Conservation (phyloP, 2,329 filamentous ascomycete species). For the Cytospora paraplurivora region DNA sequence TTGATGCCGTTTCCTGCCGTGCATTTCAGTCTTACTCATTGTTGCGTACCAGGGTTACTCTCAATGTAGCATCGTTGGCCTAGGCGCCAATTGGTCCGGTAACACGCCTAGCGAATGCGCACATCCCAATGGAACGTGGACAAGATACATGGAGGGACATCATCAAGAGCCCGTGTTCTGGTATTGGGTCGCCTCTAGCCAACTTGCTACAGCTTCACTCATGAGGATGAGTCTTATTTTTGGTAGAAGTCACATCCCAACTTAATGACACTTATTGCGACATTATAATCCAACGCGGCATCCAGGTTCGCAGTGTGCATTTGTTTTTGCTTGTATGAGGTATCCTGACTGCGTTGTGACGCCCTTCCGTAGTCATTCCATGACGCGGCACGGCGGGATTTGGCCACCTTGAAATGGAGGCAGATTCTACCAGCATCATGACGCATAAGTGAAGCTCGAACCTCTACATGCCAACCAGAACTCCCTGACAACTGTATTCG, state of each 20-base stretch:
- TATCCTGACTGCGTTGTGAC: conserved; percentile 7
- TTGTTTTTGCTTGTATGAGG: neutral
- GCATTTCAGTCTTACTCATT: neutral
- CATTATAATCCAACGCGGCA: neutral
- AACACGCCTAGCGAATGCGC: conserved; percentile 9
- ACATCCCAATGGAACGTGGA: conserved; percentile 16
- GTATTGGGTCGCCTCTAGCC: neutral
- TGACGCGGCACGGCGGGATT: neutral
- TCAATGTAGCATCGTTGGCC: conserved; percentile 11
- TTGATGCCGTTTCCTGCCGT: conserved; percentile 4
- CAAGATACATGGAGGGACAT: conserved; percentile 20
- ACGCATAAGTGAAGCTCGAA: conserved; percentile 62
- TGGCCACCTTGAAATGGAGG: neutral
- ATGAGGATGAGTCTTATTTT: neutral
- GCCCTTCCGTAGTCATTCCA: conserved; percentile 5
- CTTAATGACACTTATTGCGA: neutral
- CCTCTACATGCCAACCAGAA: conserved; percentile 73
- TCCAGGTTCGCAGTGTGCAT: neutral
- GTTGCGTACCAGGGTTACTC: neutral
- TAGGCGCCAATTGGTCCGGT: conserved; percentile 26
- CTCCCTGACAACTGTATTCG: conserved; percentile 68
- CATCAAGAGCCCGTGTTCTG: conserved; percentile 12
- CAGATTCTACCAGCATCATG: conserved; percentile 40
- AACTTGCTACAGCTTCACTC: neutral
- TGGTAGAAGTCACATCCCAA: neutral